Percentiles rank a stretch among this genome's conserved stretches.
These are phyloP conservation scores for Serendipita vermifera DNA, from an alignment of 768 basidiomycete species.

Conservation along the genomic window DNA sequence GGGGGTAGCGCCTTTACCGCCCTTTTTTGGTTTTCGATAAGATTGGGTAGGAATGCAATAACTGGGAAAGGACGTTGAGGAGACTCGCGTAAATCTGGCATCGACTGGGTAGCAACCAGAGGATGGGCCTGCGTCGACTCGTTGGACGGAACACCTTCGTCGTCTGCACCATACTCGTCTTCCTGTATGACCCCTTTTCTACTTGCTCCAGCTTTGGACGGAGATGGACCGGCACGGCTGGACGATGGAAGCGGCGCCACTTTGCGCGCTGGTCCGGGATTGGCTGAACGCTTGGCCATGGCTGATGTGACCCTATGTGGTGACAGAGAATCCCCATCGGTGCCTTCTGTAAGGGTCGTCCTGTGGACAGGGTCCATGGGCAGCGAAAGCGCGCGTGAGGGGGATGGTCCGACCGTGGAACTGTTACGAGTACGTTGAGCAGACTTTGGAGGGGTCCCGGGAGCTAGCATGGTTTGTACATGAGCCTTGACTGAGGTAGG, in stretches of 20 bases:
- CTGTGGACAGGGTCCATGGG: neutral
- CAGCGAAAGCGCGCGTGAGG: conserved; percentile 1
- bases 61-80: neutral
- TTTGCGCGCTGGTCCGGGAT: neutral
- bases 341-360: neutral
- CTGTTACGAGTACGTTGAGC: neutral
- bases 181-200: neutral
- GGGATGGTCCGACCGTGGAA: conserved; percentile 1
- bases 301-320: neutral
- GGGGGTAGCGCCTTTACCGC: neutral
- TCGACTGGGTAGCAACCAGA: neutral
- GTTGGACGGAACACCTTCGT: neutral
- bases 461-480: neutral
- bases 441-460: neutral
- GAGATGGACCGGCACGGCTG: neutral
- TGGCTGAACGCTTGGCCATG: neutral
- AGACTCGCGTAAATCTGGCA: conserved; percentile 5
- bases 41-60: neutral
- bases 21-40: neutral
- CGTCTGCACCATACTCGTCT: neutral
- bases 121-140: neutral
- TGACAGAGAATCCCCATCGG: neutral
- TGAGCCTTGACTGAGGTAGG: neutral
- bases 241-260: neutral
- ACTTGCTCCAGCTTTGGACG: neutral